Evolutionary conservation across 2,329 filamentous ascomycete species (phyloP), one percentile per base, ranked within the genome.

Genomic region (Fusarium sp.): DNA sequence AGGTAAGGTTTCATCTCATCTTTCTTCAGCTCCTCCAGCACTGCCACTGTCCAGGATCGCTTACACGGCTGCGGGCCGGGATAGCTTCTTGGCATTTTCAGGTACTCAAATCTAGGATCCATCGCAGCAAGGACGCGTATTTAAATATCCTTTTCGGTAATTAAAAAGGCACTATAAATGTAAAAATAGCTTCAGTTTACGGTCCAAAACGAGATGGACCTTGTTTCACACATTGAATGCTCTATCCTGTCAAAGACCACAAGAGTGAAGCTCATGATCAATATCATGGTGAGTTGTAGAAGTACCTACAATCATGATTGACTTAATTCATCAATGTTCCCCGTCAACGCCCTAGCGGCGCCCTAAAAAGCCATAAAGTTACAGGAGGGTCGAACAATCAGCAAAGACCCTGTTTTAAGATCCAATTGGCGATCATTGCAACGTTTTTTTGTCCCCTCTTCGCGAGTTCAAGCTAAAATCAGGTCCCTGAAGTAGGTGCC

Each of bases 41-140:
- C 66, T 65, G 65, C 65, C 65, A 65, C 65, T 49, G 30, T 49
- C 65, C 65, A 52, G 65, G 60, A 53, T 69, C 20, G 46, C 51
- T 56, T 65, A 55, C 46, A 55, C 55, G 54, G 66, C 65, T 61
- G 46, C 66, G 66, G 66, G 32, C 66, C 66, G 65, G 56, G 54
- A 66, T 69, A 65, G 65, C 47, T 45, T 60, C 65, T 53, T 64
- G 49, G 65, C 62, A 44, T 60, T 56, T 42, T 42, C 49, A 59
- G 58, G 51, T 44, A 46, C 54, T 60, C 18, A 37, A 22, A 47
- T 60, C 12, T 27, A 41, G 25, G 27, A 56, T 42, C 34, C 34
- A 37, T 37, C 34, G 34, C 34, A n/a, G 34, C 18, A 29, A 52
- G 13, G 49, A 52, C 41, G 41, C 41, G 41, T 44, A 44, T 22